These are phyloP conservation scores for Diphasiastrum complanatum DNA, from an alignment of 83 land plant genomes.

Conservation along the genomic window DNA sequence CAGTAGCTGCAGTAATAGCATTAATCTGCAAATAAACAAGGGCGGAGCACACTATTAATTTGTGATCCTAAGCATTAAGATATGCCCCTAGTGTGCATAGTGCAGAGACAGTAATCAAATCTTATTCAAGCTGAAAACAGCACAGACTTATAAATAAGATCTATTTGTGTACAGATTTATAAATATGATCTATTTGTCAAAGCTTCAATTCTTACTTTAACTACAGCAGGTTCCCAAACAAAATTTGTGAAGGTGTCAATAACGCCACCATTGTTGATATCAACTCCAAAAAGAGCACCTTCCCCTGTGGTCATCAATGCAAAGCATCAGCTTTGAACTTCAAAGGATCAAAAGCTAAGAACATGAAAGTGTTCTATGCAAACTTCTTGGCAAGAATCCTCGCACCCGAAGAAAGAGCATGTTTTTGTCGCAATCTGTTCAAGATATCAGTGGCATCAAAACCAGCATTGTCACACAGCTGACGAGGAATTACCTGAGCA, in stretches of 20 bases:
- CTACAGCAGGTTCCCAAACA: slow-evolving; percentile 99
- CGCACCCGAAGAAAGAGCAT: slow-evolving; percentile 78
- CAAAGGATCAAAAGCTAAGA: background rate
- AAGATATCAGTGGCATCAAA: slow-evolving; percentile 99
- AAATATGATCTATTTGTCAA: too few relatives aligned
- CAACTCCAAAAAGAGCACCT: slow-evolving; percentile 88
- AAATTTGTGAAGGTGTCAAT: slow-evolving; percentile 83
- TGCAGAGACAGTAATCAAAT: background rate
- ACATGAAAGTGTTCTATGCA: slow-evolving; percentile 10
- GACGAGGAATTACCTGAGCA: slow-evolving; percentile 87
- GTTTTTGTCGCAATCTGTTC: slow-evolving; percentile 94
- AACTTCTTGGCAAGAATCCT: background rate
- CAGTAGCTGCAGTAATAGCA: slow-evolving; percentile 98
- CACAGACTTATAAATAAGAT: too few relatives aligned
- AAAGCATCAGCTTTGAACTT: background rate
- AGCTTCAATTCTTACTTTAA: slow-evolving; percentile 48
- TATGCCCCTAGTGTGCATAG: too few relatives aligned
- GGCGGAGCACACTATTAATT: background rate
- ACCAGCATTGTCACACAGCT: slow-evolving; percentile 99
- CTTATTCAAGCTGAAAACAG: slow-evolving; percentile 4
- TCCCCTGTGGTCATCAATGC: slow-evolving; percentile 52
- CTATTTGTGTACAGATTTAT: too few relatives aligned
- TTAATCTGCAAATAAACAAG: slow-evolving; percentile 58
- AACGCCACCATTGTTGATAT: slow-evolving; percentile 95
- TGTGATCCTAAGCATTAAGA: background rate